phyloP scores from a whole-genome alignment of 2,329 filamentous ascomycete genomes.

The Lecanicillium sp. region DNA sequence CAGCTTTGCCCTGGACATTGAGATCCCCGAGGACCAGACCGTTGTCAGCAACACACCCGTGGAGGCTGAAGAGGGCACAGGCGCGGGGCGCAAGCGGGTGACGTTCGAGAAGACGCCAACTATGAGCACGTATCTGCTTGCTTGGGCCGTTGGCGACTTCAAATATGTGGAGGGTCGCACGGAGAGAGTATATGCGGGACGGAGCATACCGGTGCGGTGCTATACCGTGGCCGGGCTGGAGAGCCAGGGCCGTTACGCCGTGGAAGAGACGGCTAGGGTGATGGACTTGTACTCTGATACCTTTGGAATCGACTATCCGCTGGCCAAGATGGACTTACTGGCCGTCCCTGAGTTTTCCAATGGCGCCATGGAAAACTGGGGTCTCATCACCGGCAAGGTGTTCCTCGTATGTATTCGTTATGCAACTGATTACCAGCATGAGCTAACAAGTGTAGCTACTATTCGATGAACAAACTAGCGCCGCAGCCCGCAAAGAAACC shows the following conservation, averaged over 20 bases:
- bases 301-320: constrained; percentile 70
- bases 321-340: constrained; percentile 55
- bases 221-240: constrained; percentile 86
- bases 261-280: constrained; percentile 82
- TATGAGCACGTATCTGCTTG: constrained; percentile 94
- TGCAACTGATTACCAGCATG: neutral
- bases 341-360: constrained; percentile 93
- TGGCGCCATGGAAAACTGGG: constrained; percentile 98
- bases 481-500: constrained; percentile 84
- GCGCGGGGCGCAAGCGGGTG: constrained; percentile 72
- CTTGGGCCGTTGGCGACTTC: constrained; percentile 89
- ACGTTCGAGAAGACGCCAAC: constrained; percentile 86
- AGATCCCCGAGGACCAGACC: constrained; percentile 84
- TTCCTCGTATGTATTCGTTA: constrained; percentile 38
- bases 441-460: constrained; percentile 42
- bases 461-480: constrained; percentile 84
- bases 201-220: constrained; percentile 83
- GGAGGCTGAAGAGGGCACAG: constrained; percentile 66
- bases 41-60: constrained; percentile 98
- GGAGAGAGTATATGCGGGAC: constrained; percentile 88
- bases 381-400: constrained; percentile 87
- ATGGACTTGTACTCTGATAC: constrained; percentile 93
- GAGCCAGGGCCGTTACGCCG: constrained; percentile 84
- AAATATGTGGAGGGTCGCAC: constrained; percentile 88
- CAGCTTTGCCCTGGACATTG: constrained; percentile 80